Evolutionary conservation across 495 filamentous ascomycete genomes (phyloP).

Genomic region (Rhypophila decipiens): DNA sequence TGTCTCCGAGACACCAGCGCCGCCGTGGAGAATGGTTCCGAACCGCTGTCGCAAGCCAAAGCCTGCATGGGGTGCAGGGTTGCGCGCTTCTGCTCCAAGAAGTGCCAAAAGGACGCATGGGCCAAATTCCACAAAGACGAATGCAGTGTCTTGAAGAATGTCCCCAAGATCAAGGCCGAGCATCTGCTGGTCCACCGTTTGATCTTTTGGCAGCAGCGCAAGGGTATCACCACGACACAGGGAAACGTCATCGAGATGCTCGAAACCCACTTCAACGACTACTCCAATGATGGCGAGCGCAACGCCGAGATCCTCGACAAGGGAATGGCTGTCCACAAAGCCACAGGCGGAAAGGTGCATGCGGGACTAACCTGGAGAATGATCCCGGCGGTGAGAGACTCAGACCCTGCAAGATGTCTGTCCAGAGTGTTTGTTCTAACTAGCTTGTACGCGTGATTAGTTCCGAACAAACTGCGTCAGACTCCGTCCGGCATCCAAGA

Average conservation of each 20-base stretch:
- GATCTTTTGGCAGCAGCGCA: constrained; percentile 10
- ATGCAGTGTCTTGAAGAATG: constrained; percentile 13
- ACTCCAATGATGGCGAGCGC: constrained; percentile 3
- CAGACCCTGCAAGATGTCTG: background rate
- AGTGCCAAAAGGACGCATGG: constrained; percentile 21
- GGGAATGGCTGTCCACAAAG: background rate
- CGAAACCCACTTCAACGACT: constrained; percentile 15
- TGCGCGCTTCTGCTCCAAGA: constrained; percentile 58
- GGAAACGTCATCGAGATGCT: constrained; percentile 7
- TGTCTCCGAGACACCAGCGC: constrained; percentile 11
- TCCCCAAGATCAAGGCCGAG: constrained; percentile 7
- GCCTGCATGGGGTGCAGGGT: constrained; percentile 57
- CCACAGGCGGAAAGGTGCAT: background rate
- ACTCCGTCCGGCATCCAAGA: constrained; percentile 19
- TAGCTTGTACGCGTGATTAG: constrained; percentile 1
- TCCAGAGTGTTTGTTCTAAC: background rate
- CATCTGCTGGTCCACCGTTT: constrained; percentile 11
- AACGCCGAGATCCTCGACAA: constrained; percentile 8
- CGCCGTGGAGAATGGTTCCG: background rate
- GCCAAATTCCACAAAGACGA: constrained; percentile 17
- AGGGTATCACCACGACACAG: constrained; percentile 4
- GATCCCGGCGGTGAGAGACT: constrained; percentile 10
- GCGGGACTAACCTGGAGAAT: constrained; percentile 15
- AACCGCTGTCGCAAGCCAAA: constrained; percentile 24
- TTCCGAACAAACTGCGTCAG: constrained; percentile 16